Percentiles rank a stretch among this genome's conserved stretches.
Conservation (phyloP, 352 stramenopile species). For the Phytophthora meadii region DNA sequence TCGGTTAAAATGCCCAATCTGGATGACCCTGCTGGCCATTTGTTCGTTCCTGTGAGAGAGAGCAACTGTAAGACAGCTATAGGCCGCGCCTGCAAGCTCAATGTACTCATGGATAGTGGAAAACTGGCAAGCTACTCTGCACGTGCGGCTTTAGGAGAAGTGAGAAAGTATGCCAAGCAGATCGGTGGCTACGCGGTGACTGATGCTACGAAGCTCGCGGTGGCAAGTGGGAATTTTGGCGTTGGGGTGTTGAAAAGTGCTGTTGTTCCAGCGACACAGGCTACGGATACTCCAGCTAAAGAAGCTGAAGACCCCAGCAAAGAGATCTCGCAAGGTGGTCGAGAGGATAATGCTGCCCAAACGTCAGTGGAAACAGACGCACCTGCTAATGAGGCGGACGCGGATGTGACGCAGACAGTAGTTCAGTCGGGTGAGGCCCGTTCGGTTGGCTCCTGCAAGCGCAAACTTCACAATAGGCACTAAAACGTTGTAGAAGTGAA, state of each 20-base stretch:
- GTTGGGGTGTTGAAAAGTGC: conserved; percentile 9
- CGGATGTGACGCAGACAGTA: conserved; percentile 6
- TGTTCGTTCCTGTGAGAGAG: conserved; percentile 21
- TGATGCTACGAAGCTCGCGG: conserved; percentile 10
- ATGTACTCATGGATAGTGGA: conserved; percentile 19
- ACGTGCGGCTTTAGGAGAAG: conserved; percentile 2
- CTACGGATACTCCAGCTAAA: background rate
- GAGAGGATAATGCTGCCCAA: conserved; percentile 2
- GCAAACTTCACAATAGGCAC: conserved; percentile 5
- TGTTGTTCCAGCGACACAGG: background rate
- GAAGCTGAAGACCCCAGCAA: conserved; percentile 2
- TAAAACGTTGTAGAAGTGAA: background rate
- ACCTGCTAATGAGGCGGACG: background rate
- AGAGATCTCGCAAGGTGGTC: background rate
- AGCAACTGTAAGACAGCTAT: conserved; percentile 24
- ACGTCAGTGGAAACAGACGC: background rate
- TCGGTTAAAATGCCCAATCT: conserved; percentile 21
- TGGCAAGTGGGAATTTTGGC: conserved; percentile 21
- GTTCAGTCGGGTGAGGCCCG: conserved; percentile 1
- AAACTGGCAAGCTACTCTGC: conserved; percentile 11
- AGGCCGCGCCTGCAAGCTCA: conserved; percentile 29
- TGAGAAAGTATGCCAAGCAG: conserved; percentile 8
- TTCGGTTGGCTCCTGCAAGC: conserved; percentile 2
- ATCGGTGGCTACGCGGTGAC: conserved; percentile 5
- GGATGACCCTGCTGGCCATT: conserved; percentile 18